A percentile compares a stretch with the other conserved stretches of the same genome.
phyloP scores from a whole-genome alignment of 2,329 filamentous ascomycete genomes.

The Calonectria montana region DNA sequence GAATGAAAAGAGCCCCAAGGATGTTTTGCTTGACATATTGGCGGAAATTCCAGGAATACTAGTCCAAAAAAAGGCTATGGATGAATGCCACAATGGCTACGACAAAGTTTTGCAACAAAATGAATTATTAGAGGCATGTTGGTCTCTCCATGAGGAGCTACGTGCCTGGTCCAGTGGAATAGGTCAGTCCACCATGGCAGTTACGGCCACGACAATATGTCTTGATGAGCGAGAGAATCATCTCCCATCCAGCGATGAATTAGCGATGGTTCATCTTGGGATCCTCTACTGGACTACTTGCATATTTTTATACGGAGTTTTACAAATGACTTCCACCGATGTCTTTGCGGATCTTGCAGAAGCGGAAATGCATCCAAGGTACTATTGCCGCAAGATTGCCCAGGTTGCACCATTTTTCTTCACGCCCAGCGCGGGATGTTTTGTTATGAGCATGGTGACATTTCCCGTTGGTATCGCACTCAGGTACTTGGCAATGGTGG shows the following conservation, averaged over 20 bases:
- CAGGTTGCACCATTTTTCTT: not conserved
- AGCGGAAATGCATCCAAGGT: not conserved
- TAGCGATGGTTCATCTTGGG: slow-evolving; percentile 1
- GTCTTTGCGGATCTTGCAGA: not conserved
- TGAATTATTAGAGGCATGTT: not conserved
- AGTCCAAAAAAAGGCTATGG: not conserved
- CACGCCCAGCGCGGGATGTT: not conserved
- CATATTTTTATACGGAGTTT: not conserved
- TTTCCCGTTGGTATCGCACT: not conserved
- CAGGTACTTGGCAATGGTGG: not conserved
- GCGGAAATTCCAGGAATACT: not conserved
- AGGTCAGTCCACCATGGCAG: not conserved
- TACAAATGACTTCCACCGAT: not conserved
- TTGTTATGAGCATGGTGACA: slow-evolving; percentile 1
- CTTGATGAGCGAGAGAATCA: no score
- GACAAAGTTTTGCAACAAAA: not conserved
- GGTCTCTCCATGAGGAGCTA: not conserved
- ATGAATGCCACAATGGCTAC: not conserved
- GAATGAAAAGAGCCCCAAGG: not conserved
- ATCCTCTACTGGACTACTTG: slow-evolving; percentile 4
- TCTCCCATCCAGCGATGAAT: not conserved
- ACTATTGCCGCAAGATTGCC: not conserved
- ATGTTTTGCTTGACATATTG: slow-evolving; percentile 2
- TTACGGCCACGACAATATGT: not conserved
- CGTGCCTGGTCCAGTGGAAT: not conserved